phyloP scores from a whole-genome alignment of 257 asterid species.

The Plantago elongata region DNA sequence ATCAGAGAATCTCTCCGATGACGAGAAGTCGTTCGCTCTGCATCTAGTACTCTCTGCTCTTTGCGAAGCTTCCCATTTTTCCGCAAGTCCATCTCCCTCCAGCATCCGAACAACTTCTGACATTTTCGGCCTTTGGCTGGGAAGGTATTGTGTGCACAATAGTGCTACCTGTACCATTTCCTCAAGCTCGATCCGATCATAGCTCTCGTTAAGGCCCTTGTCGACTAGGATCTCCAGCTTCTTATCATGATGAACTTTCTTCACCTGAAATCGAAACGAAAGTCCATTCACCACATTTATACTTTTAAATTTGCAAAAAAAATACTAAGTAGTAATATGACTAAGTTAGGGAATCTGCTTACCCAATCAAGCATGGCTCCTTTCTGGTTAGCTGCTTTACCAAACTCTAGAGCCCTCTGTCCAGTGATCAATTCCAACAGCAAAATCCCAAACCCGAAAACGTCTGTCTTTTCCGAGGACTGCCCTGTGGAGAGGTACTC shows the following conservation, averaged over 20 bases:
- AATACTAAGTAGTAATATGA: not conserved
- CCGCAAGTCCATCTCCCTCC: slow-evolving; percentile 95
- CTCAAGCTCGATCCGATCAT: slow-evolving; percentile 76
- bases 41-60: slow-evolving; percentile 61
- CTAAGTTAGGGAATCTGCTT: slow-evolving; percentile 22
- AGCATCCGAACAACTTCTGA: slow-evolving; percentile 95
- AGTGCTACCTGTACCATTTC: slow-evolving; percentile 90
- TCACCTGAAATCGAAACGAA: slow-evolving; percentile 44
- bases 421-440: slow-evolving; percentile 89
- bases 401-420: slow-evolving; percentile 88
- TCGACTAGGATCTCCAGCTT: slow-evolving; percentile 80
- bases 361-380: slow-evolving; percentile 99
- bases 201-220: slow-evolving; percentile 53
- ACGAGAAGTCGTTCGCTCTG: slow-evolving; percentile 69
- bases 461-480: slow-evolving; percentile 94
- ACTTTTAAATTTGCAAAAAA: too few relatives aligned
- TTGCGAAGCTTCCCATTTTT: slow-evolving; percentile 95
- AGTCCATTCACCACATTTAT: not conserved
- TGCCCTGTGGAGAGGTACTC: slow-evolving; percentile 97
- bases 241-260: slow-evolving; percentile 80
- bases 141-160: slow-evolving; percentile 84
- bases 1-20: slow-evolving; percentile 88
- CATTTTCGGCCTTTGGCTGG: slow-evolving; percentile 86
- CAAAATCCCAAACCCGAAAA: slow-evolving; percentile 90
- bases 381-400: slow-evolving; percentile 82